These are phyloP conservation scores for Podaxis rugospora DNA, from an alignment of 768 basidiomycete genomes.

Conservation along the genomic window DNA sequence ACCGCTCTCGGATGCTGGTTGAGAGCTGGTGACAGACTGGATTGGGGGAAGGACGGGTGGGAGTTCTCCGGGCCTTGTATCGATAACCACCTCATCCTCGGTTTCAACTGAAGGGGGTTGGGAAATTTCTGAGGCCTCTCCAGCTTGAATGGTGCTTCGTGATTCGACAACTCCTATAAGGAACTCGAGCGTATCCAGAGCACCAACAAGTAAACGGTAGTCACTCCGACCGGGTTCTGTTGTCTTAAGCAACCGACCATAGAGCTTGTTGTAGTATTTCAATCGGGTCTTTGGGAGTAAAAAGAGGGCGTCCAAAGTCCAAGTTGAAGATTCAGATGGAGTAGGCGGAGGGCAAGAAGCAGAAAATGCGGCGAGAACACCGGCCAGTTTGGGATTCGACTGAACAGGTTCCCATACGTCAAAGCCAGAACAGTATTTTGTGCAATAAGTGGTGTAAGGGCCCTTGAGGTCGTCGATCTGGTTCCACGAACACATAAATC, in stretches of 20 bases:
- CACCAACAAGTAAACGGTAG: slow-evolving; percentile 73
- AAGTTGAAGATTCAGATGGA: slow-evolving; percentile 42
- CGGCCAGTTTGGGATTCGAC: slow-evolving; percentile 65
- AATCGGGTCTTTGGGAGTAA: slow-evolving; percentile 79
- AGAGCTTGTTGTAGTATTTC: slow-evolving; percentile 90
- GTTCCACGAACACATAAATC: slow-evolving; percentile 15
- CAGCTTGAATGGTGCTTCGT: slow-evolving; percentile 52
- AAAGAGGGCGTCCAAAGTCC: slow-evolving; percentile 90
- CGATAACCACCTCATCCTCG: slow-evolving; percentile 56
- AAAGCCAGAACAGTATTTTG: slow-evolving; percentile 70
- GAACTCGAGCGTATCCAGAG: slow-evolving; percentile 74
- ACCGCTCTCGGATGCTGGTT: slow-evolving; percentile 36
- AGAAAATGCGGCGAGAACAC: slow-evolving; percentile 69
- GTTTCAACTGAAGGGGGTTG: slow-evolving; percentile 25
- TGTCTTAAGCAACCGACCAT: slow-evolving; percentile 78
- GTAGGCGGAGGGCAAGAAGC: slow-evolving; percentile 53
- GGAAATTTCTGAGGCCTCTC: slow-evolving; percentile 20
- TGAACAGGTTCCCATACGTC: slow-evolving; percentile 81
- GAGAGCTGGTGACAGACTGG: slow-evolving; percentile 21
- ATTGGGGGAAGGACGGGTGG: slow-evolving; percentile 15
- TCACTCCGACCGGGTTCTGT: slow-evolving; percentile 85
- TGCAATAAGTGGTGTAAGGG: slow-evolving; percentile 81
- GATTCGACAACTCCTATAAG: slow-evolving; percentile 67
- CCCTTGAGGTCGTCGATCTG: slow-evolving; percentile 90
- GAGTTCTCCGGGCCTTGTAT: slow-evolving; percentile 36